These are phyloP conservation scores for Plasmodium blacklocki DNA, from an alignment of 169 alveolate genomes.

Conservation along the genomic window DNA sequence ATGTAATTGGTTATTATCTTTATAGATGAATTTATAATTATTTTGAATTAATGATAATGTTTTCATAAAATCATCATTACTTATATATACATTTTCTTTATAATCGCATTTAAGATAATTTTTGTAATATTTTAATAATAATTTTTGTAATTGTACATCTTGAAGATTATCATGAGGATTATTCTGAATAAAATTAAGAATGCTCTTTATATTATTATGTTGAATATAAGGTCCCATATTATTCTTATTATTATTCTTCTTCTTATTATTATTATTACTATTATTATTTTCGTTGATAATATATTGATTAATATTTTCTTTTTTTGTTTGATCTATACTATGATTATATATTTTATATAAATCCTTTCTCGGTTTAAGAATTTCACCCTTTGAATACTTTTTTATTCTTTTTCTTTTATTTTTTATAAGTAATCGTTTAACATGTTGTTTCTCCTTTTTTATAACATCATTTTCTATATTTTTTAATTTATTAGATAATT, in stretches of 20 bases:
- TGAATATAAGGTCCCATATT: neutral
- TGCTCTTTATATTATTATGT: conserved; percentile 2
- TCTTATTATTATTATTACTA: conserved; percentile 1
- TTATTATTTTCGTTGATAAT: neutral
- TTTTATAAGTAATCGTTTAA: neutral
- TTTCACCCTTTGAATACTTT: neutral
- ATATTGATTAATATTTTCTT: too few species aligned
- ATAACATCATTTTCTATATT: conserved; percentile 10
- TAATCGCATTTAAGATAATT: neutral
- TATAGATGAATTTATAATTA: conserved; percentile 15
- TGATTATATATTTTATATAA: neutral
- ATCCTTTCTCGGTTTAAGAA: neutral
- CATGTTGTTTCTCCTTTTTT: neutral
- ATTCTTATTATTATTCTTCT: conserved; percentile 2
- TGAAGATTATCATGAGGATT: neutral
- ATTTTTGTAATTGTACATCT: conserved; percentile 15
- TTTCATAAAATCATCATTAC: conserved; percentile 12
- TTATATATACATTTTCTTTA: neutral
- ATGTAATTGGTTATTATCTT: conserved; percentile 16
- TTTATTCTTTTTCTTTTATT: neutral
- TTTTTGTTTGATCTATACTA: too few species aligned
- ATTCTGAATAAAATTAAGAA: conserved; percentile 11
- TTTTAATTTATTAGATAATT: conserved; percentile 11
- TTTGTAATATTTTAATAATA: neutral
- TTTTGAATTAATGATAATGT: conserved; percentile 1